These are phyloP conservation scores for Blumeria hordei DNA, from an alignment of 2,329 filamentous ascomycete species.

Conservation along the genomic window DNA sequence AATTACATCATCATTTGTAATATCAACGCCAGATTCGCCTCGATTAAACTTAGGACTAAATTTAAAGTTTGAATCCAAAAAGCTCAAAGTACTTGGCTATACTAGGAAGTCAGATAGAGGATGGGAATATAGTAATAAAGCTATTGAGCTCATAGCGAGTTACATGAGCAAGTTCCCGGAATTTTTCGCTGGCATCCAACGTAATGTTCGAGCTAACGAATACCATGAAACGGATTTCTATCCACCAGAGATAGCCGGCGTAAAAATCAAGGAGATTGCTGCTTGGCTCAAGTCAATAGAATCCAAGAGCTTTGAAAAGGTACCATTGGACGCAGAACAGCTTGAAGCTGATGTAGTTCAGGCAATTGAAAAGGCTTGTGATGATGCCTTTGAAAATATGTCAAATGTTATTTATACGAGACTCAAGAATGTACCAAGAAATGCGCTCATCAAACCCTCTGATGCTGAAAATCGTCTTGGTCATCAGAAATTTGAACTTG, in stretches of 20 bases:
- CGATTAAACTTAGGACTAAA: constrained; percentile 84
- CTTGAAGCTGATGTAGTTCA: constrained; percentile 78
- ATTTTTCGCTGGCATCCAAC: constrained; percentile 74
- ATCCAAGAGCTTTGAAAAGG: constrained; percentile 75
- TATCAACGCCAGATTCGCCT: constrained; percentile 49
- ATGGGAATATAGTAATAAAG: constrained; percentile 86
- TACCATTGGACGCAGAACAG: constrained; percentile 91
- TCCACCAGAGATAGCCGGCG: constrained; percentile 42
- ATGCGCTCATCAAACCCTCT: constrained; percentile 71
- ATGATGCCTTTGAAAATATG: constrained; percentile 29
- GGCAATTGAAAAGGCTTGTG: constrained; percentile 53
- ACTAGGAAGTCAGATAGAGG: constrained; percentile 66
- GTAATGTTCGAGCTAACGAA: constrained; percentile 65
- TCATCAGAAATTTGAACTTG: constrained; percentile 60
- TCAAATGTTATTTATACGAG: constrained; percentile 36
- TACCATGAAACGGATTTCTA: constrained; percentile 74
- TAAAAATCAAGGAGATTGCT: constrained; percentile 78
- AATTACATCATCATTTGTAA: constrained; percentile 81
- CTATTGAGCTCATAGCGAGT: constrained; percentile 53
- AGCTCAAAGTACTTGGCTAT: constrained; percentile 87
- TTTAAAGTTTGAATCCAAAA: constrained; percentile 87
- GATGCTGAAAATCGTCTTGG: constrained; percentile 87
- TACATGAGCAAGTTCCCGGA: constrained; percentile 93
- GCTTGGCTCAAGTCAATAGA: constrained; percentile 83
- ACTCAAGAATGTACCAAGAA: constrained; percentile 60